These are phyloP conservation scores for Malania oleifera DNA, from an alignment of 164 flowering plant species.

Conservation along the genomic window DNA sequence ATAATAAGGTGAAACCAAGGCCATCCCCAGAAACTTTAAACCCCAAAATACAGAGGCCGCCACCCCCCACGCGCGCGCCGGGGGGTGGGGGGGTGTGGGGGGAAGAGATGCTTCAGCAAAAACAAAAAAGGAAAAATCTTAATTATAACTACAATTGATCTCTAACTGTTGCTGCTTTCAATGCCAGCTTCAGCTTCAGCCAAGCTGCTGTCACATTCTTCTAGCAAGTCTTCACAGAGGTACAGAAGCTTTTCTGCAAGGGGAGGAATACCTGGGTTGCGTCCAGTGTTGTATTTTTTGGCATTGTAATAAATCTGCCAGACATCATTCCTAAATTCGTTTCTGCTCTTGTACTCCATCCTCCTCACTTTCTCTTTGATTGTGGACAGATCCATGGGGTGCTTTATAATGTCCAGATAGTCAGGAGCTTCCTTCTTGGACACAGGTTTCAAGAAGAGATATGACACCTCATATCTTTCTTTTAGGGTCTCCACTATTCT, in stretches of 20 bases:
- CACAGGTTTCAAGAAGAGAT: slow-evolving; percentile 82
- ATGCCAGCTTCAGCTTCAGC: slow-evolving; percentile 78
- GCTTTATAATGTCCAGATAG: slow-evolving; percentile 52
- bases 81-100: too few species aligned
- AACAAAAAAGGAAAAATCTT: too few species aligned
- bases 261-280: slow-evolving; percentile 92
- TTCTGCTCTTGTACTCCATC: slow-evolving; percentile 68
- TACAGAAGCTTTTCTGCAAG: slow-evolving; percentile 90
- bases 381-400: slow-evolving; percentile 91
- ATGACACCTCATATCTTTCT: slow-evolving; percentile 46
- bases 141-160: too few species aligned
- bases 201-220: slow-evolving; percentile 31
- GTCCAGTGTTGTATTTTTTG: slow-evolving; percentile 66
- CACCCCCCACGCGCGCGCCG: too few species aligned
- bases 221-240: slow-evolving; percentile 68
- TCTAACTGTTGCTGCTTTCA: too few species aligned
- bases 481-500: slow-evolving; percentile 61
- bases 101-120: too few species aligned
- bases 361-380: slow-evolving; percentile 76
- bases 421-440: slow-evolving; percentile 92
- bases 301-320: slow-evolving; percentile 86
- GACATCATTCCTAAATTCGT: slow-evolving; percentile 82
- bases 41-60: too few species aligned
- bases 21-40: too few species aligned
- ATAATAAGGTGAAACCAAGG: too few species aligned